phyloP scores from a whole-genome alignment of 306 rosid species.

The Acacia crassicarpa region DNA sequence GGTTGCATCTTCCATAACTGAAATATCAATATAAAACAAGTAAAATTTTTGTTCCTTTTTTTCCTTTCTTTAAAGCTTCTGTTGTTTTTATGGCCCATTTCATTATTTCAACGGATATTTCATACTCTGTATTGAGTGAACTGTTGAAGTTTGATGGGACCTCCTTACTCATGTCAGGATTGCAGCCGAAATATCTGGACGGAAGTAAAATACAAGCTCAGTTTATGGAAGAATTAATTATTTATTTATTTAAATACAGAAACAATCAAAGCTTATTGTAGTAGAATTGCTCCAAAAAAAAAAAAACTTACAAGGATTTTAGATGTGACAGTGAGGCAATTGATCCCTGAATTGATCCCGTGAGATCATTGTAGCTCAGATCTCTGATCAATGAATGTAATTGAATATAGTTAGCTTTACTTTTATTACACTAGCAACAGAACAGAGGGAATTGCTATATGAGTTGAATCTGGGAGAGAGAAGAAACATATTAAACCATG shows the following conservation, averaged over 20 bases:
- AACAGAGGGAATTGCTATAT: background rate
- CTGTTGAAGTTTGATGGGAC: slow-evolving; percentile 44
- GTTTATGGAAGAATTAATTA: slow-evolving; percentile 1
- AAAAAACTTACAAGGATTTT: slow-evolving; percentile 54
- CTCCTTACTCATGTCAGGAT: slow-evolving; percentile 40
- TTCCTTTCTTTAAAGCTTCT: slow-evolving; percentile 1
- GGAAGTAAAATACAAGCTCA: slow-evolving; percentile 25
- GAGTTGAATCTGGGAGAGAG: too few relatives aligned
- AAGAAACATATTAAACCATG: too few relatives aligned
- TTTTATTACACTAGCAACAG: slow-evolving; percentile 1
- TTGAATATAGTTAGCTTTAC: slow-evolving; percentile 19
- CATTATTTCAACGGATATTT: slow-evolving; percentile 3
- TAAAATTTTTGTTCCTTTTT: slow-evolving; percentile 1
- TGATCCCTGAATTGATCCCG: slow-evolving; percentile 60
- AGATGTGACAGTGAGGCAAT: slow-evolving; percentile 50
- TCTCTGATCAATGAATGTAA: slow-evolving; percentile 55
- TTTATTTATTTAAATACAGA: background rate
- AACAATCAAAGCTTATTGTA: slow-evolving; percentile 2
- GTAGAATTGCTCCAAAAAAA: slow-evolving; percentile 2
- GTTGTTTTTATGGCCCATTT: background rate
- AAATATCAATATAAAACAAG: slow-evolving; percentile 25
- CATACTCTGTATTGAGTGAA: slow-evolving; percentile 64
- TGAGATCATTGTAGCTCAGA: slow-evolving; percentile 68
- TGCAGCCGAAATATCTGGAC: slow-evolving; percentile 71
- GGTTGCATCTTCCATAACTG: slow-evolving; percentile 63